Evolutionary conservation across 179 eudicot species (phyloP).

Genomic region (Actinidia polygama): DNA sequence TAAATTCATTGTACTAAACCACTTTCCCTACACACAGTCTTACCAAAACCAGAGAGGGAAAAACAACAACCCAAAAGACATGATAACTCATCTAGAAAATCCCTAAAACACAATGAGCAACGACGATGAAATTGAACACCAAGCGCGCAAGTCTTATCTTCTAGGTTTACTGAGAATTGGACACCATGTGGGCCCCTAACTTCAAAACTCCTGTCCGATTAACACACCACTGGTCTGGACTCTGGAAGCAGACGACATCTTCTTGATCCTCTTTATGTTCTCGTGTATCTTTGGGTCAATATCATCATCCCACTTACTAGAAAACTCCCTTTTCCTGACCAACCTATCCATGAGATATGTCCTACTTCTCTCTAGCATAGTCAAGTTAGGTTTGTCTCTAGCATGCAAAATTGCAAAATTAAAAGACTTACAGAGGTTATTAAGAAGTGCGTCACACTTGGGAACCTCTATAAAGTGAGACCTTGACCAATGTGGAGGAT

Average conservation of each 20-base stretch:
- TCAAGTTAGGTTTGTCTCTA: background rate
- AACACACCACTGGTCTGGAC: too few relatives aligned
- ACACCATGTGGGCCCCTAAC: too few relatives aligned
- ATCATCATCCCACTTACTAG: background rate
- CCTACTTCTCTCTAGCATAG: background rate
- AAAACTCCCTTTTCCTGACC: background rate
- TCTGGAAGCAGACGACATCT: background rate
- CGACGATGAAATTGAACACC: too few relatives aligned
- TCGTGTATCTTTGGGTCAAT: background rate
- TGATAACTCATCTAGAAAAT: too few relatives aligned
- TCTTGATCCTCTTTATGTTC: background rate
- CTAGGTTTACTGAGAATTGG: too few relatives aligned
- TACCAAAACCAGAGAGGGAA: too few relatives aligned
- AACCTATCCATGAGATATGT: slow-evolving; percentile 1
- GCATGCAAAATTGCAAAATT: background rate
- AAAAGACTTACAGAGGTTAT: background rate
- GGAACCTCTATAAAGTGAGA: background rate
- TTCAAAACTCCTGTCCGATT: too few relatives aligned
- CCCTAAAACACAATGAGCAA: too few relatives aligned
- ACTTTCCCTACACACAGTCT: too few relatives aligned
- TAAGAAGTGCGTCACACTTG: background rate
- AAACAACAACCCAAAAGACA: too few relatives aligned
- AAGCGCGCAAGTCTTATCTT: too few relatives aligned
- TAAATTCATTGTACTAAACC: too few relatives aligned
- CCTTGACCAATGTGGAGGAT: background rate